A percentile compares a stretch with the other conserved stretches of the same genome.
These are phyloP conservation scores for Pythium insidiosum DNA, from an alignment of 352 stramenopile genomes.

Conservation along the genomic window DNA sequence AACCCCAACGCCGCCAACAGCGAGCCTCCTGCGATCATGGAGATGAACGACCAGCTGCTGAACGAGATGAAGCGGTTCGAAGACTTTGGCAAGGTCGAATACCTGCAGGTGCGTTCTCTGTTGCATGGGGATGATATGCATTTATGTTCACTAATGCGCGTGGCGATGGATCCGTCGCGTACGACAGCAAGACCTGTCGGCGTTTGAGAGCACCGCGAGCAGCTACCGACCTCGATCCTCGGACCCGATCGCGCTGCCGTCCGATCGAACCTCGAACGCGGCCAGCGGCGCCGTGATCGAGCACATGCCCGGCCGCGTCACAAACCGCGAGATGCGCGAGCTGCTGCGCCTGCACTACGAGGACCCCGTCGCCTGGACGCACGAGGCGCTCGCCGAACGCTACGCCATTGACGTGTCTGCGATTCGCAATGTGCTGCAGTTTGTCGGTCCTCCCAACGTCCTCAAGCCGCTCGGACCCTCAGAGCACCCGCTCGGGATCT, in stretches of 20 bases:
- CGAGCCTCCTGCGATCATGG: conserved; percentile 39
- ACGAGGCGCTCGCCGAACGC: conserved; percentile 32
- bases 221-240: conserved; percentile 41
- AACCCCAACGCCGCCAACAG: conserved; percentile 6
- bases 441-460: conserved; percentile 47
- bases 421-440: conserved; percentile 26
- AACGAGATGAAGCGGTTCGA: conserved; percentile 40
- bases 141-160: neutral
- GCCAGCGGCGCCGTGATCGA: conserved; percentile 28
- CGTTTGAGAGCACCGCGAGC: conserved; percentile 53
- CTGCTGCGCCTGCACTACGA: conserved; percentile 62
- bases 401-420: conserved; percentile 29
- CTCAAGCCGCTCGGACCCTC: conserved; percentile 32
- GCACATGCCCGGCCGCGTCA: conserved; percentile 35
- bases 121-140: neutral
- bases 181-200: conserved; percentile 30
- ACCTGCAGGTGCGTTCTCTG: conserved; percentile 15
- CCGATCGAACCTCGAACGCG: conserved; percentile 39
- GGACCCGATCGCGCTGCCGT: conserved; percentile 32
- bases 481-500: conserved; percentile 55
- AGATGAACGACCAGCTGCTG: conserved; percentile 50
- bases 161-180: too few species aligned
- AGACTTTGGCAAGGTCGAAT: conserved; percentile 48
- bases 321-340: conserved; percentile 40
- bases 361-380: conserved; percentile 37